Conservation (phyloP, 78 protist genomes). For the Isochrysis galbana region DNA sequence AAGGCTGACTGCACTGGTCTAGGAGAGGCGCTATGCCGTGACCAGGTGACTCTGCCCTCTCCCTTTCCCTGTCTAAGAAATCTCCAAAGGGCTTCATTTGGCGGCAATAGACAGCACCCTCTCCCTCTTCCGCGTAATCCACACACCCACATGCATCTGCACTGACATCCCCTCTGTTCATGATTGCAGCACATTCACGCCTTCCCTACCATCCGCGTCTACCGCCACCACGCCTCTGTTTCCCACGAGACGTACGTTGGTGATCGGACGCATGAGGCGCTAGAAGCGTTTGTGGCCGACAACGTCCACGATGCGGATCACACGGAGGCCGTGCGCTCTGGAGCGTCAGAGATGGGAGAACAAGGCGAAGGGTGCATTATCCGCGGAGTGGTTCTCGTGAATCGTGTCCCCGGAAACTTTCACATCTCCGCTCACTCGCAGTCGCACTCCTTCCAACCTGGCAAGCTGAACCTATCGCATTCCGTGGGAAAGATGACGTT, state of each 20-base stretch:
- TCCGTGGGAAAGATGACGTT: background rate
- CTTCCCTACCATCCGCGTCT: slow-evolving; percentile 1
- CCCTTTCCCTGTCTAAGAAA: no score
- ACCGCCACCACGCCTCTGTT: background rate
- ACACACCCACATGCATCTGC: no score
- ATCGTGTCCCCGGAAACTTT: slow-evolving; percentile 33
- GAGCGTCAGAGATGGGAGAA: background rate
- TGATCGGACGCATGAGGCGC: slow-evolving; percentile 25
- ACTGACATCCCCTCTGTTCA: background rate
- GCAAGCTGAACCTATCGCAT: background rate
- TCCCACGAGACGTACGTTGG: background rate
- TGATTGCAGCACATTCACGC: slow-evolving; percentile 34
- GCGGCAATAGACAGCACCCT: no score
- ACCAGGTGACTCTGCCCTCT: no score
- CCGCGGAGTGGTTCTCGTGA: background rate
- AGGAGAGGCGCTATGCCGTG: background rate
- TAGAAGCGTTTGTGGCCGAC: background rate
- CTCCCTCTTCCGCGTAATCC: no score
- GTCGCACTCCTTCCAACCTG: background rate
- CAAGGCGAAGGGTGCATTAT: background rate
- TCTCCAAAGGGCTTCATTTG: no score
- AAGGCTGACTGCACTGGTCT: slow-evolving; percentile 17
- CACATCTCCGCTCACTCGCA: slow-evolving; percentile 19
- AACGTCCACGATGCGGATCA: background rate
- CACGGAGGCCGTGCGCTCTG: background rate